Base-by-base conservation (phyloP, 2,329 filamentous ascomycete species). In the Chaetomium strumarium region DNA sequence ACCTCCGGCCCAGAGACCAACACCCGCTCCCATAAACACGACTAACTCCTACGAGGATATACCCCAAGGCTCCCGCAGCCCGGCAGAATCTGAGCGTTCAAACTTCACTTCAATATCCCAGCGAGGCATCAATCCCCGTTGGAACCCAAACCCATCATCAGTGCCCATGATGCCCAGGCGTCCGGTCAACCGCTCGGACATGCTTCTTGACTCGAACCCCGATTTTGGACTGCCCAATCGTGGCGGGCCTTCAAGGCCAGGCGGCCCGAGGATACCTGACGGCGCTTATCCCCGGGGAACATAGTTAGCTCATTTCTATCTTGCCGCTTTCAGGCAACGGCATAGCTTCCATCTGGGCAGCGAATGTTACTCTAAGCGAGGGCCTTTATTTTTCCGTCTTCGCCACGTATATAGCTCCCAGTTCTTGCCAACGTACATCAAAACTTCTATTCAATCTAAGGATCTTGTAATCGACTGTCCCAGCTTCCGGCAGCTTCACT, bases 21-120 rank as follows among this genome's bases (percentile, higher is more conserved):
- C 64, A 63, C 55, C 58, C 48, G 60, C 55, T 55, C 66, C 55
- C 52, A 51, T 64, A 40, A 60, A 62, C 31, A 41, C 59, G 40
- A 60, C 61, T 53, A 62, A 60, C 59, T 57, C 61, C 34, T 66
- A 67, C 59, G 65, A 68, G 46, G 67, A 68, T 66, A 58, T 67
- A 63, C 52, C 68, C 57, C 58, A 65, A 50, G 78, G 78, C 41
- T 70, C 79, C 42, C 80, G 87, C 62, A 92, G 84, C 62, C 90
- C 88, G 31, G 81, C 84, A 30, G 80, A 84, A 62, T 92, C 86
- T 57, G 89, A 96, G 64, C 79, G 82, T 20, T 92, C 85, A 42
- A 88, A 86, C 61, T 96, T 96, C 70, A 96, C 92, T 1, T 93
- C 88, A 11, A 86, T 97, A 42, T 92, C 86, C 0, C 90, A 96